phyloP scores from a whole-genome alignment of 805 yeast species.

The Starmerella floris region DNA sequence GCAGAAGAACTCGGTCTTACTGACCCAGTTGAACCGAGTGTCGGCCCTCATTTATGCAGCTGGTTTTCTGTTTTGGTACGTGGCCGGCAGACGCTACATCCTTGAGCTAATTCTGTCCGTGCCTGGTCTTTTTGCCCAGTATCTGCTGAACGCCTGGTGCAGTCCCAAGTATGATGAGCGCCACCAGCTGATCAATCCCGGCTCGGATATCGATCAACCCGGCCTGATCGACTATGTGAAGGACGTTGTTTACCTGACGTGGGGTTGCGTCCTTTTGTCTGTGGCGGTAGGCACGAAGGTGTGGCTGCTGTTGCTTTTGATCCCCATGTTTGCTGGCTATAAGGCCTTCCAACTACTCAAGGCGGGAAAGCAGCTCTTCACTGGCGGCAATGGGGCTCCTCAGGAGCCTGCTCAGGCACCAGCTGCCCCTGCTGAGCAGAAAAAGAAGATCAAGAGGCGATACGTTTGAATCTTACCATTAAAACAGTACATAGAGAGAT shows the following conservation, averaged over 20 bases:
- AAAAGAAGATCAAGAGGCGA: neutral
- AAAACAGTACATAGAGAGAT: no score
- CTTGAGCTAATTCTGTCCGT: slow-evolving; percentile 34
- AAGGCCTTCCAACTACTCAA: slow-evolving; percentile 18
- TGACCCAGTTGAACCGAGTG: slow-evolving; percentile 27
- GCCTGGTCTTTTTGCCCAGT: slow-evolving; percentile 37
- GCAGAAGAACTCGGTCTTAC: slow-evolving; percentile 24
- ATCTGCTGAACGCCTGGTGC: slow-evolving; percentile 44
- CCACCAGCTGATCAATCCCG: slow-evolving; percentile 36
- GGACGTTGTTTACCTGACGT: slow-evolving; percentile 54
- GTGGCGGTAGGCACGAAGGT: slow-evolving; percentile 43
- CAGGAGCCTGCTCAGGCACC: neutral
- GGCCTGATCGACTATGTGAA: slow-evolving; percentile 65
- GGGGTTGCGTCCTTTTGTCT: slow-evolving; percentile 43
- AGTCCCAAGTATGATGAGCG: slow-evolving; percentile 42
- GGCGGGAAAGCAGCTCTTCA: slow-evolving; percentile 14
- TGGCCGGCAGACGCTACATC: slow-evolving; percentile 36
- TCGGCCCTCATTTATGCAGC: slow-evolving; percentile 32
- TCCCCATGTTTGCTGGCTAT: slow-evolving; percentile 17
- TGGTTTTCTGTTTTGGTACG: slow-evolving; percentile 29
- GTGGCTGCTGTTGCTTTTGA: slow-evolving; percentile 40
- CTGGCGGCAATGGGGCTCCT: slow-evolving; percentile 2
- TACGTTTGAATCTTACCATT: neutral
- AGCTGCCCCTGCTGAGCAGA: neutral
- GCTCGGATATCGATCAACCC: slow-evolving; percentile 45